These are phyloP conservation scores for Aspergillus alliaceus DNA, from an alignment of 2,329 filamentous ascomycete species.

Conservation along the genomic window DNA sequence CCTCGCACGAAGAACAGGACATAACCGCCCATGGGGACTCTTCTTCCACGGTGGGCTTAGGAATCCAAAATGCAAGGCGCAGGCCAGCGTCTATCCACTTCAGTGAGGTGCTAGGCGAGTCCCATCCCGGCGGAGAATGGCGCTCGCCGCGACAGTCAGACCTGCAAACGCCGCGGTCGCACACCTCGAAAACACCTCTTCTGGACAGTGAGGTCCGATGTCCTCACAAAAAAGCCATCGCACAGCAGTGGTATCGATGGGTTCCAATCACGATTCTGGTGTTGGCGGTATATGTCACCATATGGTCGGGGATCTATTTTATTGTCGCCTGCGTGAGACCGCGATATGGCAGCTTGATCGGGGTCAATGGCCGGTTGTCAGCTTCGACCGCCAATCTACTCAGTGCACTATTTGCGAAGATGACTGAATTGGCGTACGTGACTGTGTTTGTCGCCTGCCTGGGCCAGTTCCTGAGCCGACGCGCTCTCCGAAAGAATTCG, in stretches of 20 bases:
- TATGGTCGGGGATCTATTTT: constrained; percentile 56
- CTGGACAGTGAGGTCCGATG: constrained; percentile 23
- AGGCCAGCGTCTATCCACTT: neutral
- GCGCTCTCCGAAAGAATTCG: constrained; percentile 62
- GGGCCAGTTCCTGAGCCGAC: constrained; percentile 71
- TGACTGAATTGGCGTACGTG: constrained; percentile 75
- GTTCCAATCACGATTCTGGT: constrained; percentile 36
- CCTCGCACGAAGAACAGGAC: neutral
- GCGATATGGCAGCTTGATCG: constrained; percentile 60
- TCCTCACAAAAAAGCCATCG: constrained; percentile 28
- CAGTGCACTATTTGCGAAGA: constrained; percentile 70
- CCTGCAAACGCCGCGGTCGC: neutral
- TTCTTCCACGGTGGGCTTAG: neutral
- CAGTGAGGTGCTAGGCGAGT: neutral
- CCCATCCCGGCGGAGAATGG: neutral
- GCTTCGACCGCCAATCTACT: constrained; percentile 67
- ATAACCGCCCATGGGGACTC: neutral
- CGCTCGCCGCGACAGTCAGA: neutral
- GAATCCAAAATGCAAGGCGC: neutral
- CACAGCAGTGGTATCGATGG: constrained; percentile 36
- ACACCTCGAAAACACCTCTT: constrained; percentile 2
- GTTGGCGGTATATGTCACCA: constrained; percentile 39
- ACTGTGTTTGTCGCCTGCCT: constrained; percentile 74
- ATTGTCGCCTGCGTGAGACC: constrained; percentile 61
- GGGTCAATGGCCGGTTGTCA: constrained; percentile 46